Conservation (phyloP, 257 asterid species). For the Fraxinus pennsylvanica region DNA sequence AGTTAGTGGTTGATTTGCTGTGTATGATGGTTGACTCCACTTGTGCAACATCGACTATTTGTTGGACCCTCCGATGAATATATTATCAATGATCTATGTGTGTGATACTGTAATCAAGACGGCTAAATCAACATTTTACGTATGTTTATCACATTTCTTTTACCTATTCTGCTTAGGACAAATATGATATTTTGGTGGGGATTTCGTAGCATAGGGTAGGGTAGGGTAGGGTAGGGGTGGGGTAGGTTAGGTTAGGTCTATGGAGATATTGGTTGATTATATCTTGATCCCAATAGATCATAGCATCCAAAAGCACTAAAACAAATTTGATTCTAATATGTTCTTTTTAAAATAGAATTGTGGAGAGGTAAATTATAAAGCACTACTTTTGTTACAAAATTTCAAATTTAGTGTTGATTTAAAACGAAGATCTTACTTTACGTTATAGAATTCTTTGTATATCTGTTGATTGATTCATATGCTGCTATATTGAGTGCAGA, state of each 20-base stretch:
- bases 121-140: neutral
- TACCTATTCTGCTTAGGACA: neutral
- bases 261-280: neutral
- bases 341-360: neutral
- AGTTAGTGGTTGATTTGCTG: constrained; percentile 38
- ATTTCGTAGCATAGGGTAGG: neutral
- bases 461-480: no score
- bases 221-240: neutral
- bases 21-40: constrained; percentile 20
- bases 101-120: neutral
- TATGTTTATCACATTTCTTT: neutral
- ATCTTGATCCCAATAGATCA: neutral
- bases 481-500: no score
- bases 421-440: no score
- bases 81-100: neutral
- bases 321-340: neutral
- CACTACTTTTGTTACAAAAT: no score
- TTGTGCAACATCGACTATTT: constrained; percentile 4
- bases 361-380: no score
- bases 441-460: no score
- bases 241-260: neutral
- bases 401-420: no score
- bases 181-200: neutral
- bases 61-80: neutral
- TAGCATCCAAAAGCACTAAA: neutral